These are phyloP conservation scores for Phaeosphaeria sp. DNA, from an alignment of 2,329 filamentous ascomycete species.

Conservation along the genomic window DNA sequence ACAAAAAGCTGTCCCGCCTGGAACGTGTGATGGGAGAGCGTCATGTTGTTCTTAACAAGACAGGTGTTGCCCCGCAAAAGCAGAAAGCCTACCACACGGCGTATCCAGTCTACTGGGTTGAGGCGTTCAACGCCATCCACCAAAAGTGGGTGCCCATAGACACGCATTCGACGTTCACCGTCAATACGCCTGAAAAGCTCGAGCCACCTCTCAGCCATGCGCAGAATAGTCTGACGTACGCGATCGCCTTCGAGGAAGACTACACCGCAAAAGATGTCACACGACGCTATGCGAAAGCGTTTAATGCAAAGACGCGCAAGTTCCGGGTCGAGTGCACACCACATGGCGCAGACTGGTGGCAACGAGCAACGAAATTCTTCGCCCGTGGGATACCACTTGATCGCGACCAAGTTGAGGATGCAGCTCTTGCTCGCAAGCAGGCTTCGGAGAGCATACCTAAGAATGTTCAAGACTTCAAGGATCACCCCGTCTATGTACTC, in stretches of 20 bases:
- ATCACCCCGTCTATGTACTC: conserved; percentile 77
- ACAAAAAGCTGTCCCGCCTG: conserved; percentile 40
- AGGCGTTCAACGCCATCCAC: conserved; percentile 82
- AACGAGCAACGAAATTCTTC: conserved; percentile 56
- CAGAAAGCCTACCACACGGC: conserved; percentile 70
- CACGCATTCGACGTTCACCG: conserved; percentile 78
- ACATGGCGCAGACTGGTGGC: conserved; percentile 64
- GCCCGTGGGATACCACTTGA: conserved; percentile 54
- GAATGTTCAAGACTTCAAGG: conserved; percentile 86
- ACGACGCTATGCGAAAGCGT: conserved; percentile 83
- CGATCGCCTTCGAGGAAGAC: conserved; percentile 83
- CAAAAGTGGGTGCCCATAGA: conserved; percentile 94
- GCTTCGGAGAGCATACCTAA: conserved; percentile 81
- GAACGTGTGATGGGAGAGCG: conserved; percentile 42
- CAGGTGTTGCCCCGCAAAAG: conserved; percentile 43
- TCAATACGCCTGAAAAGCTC: conserved; percentile 76
- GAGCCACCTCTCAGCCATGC: conserved; percentile 83
- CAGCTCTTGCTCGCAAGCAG: conserved; percentile 73
- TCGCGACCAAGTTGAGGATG: conserved; percentile 83
- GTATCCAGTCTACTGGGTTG: conserved; percentile 92
- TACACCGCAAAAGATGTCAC: conserved; percentile 85
- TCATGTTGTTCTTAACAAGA: conserved; percentile 30
- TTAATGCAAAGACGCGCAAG: conserved; percentile 87
- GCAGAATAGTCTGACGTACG: conserved; percentile 81
- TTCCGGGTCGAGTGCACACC: conserved; percentile 75